These are phyloP conservation scores for Trichoderma orchidacearum DNA, from an alignment of 495 filamentous ascomycete species.

Conservation along the genomic window DNA sequence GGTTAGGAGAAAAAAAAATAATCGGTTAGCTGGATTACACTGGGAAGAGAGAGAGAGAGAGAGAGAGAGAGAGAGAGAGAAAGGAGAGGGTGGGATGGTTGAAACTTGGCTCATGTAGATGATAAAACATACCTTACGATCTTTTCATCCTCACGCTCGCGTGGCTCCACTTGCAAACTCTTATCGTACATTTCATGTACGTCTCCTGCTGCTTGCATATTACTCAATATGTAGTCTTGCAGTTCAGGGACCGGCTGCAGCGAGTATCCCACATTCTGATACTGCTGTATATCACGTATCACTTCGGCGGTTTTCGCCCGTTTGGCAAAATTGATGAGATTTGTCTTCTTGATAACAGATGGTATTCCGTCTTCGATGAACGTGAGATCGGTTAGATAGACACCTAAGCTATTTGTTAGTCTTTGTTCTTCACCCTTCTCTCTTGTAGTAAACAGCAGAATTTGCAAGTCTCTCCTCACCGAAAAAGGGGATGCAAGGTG, in stretches of 20 bases:
- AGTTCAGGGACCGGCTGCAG: conserved; percentile 80
- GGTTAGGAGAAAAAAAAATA: not conserved
- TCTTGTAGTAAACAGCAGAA: too few relatives aligned
- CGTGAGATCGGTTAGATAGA: conserved; percentile 93
- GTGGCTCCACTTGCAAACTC: conserved; percentile 80
- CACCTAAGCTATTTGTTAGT: conserved; percentile 40
- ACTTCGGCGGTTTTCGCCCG: conserved; percentile 95
- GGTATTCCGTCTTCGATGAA: conserved; percentile 99
- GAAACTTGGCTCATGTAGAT: not conserved
- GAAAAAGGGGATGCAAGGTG: conserved; percentile 96
- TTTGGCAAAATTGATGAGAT: conserved; percentile 97
- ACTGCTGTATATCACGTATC: conserved; percentile 95
- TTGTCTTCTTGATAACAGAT: conserved; percentile 83
- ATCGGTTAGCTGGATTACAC: too few relatives aligned
- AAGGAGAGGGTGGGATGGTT: not conserved
- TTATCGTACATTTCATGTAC: conserved; percentile 99
- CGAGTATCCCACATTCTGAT: conserved; percentile 90
- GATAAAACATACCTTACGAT: conserved; percentile 39
- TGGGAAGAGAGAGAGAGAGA: too few relatives aligned
- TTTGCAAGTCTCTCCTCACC: conserved; percentile 42
- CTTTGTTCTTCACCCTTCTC: not conserved
- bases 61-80: too few relatives aligned
- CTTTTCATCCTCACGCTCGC: conserved; percentile 89
- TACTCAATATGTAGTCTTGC: conserved; percentile 92
- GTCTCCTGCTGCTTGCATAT: conserved; percentile 85